Evolutionary conservation across 176 grass and related monocot species (phyloP).

Genomic region (Phyllostachys edulis): DNA sequence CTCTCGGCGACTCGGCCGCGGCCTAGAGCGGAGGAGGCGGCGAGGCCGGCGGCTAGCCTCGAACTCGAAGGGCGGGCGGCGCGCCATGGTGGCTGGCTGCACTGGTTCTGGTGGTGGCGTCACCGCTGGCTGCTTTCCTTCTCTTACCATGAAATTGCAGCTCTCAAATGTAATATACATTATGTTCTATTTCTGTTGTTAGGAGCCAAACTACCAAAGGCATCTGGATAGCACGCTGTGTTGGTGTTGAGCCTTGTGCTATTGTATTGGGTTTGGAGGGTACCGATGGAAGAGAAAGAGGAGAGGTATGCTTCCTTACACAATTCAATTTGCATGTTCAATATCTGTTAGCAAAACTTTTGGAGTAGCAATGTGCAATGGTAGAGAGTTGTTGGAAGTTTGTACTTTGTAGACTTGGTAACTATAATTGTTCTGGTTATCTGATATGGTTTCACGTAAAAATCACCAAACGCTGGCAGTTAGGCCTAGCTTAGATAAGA

Average conservation of each 20-base stretch:
- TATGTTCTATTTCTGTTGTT: conserved; percentile 25
- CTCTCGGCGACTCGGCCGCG: too few relatives aligned
- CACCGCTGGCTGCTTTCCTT: not conserved
- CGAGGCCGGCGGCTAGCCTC: too few relatives aligned
- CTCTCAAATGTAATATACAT: not conserved
- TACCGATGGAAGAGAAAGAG: conserved; percentile 94
- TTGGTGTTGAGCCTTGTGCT: conserved; percentile 85
- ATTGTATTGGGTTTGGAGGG: conserved; percentile 90
- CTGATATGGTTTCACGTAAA: not conserved
- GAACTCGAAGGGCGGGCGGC: too few relatives aligned
- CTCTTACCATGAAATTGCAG: conserved; percentile 5
- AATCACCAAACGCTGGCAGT: not conserved
- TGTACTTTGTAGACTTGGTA: not conserved
- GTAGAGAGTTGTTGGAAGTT: not conserved
- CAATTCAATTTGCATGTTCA: not conserved
- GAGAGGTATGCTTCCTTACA: conserved; percentile 61
- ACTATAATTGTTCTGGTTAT: not conserved
- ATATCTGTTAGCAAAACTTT: not conserved
- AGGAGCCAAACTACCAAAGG: conserved; percentile 99
- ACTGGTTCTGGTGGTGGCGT: too few relatives aligned
- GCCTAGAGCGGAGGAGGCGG: too few relatives aligned
- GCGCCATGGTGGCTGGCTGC: too few relatives aligned
- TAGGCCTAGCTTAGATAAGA: not conserved
- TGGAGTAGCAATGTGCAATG: not conserved
- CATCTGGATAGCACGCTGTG: conserved; percentile 78